Evolutionary conservation across 805 yeast species (phyloP), one percentile per base, ranked within the genome.

Genomic region (Groenewaldozyma tartarivorans): DNA sequence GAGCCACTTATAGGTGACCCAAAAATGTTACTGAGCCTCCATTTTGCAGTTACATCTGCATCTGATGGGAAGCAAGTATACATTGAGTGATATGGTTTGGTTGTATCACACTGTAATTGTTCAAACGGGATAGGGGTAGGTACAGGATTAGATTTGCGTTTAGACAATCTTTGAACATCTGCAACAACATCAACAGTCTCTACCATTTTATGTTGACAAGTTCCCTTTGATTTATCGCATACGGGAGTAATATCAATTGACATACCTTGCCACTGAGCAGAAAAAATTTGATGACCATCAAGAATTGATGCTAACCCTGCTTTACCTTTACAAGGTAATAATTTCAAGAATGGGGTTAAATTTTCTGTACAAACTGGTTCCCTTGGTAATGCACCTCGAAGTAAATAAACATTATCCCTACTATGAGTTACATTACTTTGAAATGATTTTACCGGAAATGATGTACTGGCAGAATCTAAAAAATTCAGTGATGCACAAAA

Each of bases 301-400:
- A 92, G 66, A 33, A 90, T 66, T 0, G 94, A 74, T 0, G 95
- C 74, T 31, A 92, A 66, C 2, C 98, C 98, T 0, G 94, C 78
- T 57, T 79, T 81, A 2, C 96, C 96, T 55, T 85, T 80, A 7
- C 96, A 83, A 2, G 98, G 97, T 21, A 92, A 68, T 46, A 92
- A 66, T 56, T 87, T 88, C 47, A 92, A 60, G 51, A 90, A 86
- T 0, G 98, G 97, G 0, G 98, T 90, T 55, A 92, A 69, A 62
- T 92, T 92, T 59, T 92, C 98, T 0, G 98, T 92, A 61, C 98
- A 92, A 15, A 92, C 79, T 0, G 96, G 95, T 56, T 92, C 98
- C 46, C 90, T 75, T 1, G 98, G 96, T 38, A 92, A 71, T 0
- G 96, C 83, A 4, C 96, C 95, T 46, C 94, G 70, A 47, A 88